Base-by-base conservation (phyloP, 1,284 basidiomycete species). In the Moesziomyces antarcticus region DNA sequence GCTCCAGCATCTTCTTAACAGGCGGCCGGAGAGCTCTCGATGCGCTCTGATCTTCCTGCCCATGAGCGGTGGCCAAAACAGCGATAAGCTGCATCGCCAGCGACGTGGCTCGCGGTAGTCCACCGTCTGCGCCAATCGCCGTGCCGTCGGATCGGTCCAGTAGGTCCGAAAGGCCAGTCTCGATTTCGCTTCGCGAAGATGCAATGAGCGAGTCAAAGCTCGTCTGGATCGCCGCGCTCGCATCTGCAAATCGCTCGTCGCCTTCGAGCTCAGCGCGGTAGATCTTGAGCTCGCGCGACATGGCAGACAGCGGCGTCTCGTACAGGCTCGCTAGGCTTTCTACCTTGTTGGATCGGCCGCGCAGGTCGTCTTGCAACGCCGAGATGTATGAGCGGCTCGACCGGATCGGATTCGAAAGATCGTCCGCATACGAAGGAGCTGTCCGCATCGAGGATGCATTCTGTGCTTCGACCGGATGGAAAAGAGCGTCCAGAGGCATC, bases 401-500 rank as follows among this genome's bases (percentile, higher is more conserved):
- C 18, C 35, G 33, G 4, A 53, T 30, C 7, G 43, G 33, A 21
- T 20, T 49, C 11, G 53, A 20, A 27, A 8, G 10, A 13, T 35
- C 33, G 3, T 33, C 41, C 5, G 37, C 20, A 22, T 22, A 22
- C 3, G 25, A 14, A 18, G 27, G 25, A 40, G 16, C 21, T 50
- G 21, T 21, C 6, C 30, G 33, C 22, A 25, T 25, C 11, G 14
- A 18, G 21, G 30, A 35, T 8, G 40, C 55, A 27, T 5, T 30
- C 4, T 56, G 48, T 16, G 30, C 33, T 25, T 62, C 56, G 46
- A 50, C 40, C 16, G 45, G 41, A 25, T 41, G 46, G 35, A 69
- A 69, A 20, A 69, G 66, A 6, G 56, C 66, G 37, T 58, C 66
- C 2, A 69, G 49, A 24, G 65, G 65, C 16, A 55, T 20, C n/a